phyloP scores from a whole-genome alignment of 257 asterid species.

The Nicotiana attenuata region DNA sequence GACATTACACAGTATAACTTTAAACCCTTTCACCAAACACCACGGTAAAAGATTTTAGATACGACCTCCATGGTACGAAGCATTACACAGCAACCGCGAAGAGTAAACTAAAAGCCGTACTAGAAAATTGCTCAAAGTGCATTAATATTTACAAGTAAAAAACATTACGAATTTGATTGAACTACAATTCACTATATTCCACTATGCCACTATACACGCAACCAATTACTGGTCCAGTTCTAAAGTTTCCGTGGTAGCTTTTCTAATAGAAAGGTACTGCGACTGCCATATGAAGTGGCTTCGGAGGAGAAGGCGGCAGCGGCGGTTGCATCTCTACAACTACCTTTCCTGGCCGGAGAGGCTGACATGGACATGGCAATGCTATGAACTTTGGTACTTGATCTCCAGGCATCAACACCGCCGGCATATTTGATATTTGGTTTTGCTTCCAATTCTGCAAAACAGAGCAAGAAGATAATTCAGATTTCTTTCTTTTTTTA shows the following conservation, averaged over 20 bases:
- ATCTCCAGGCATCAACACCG: conserved; percentile 82
- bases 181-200: neutral
- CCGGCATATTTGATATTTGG: conserved; percentile 57
- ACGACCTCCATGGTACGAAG: neutral
- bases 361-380: conserved; percentile 60
- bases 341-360: conserved; percentile 27
- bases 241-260: neutral
- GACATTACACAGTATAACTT: no score
- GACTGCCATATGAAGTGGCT: conserved; percentile 32
- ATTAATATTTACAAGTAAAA: conserved; percentile 7
- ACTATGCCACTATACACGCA: no score
- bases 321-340: conserved; percentile 34
- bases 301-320: conserved; percentile 11
- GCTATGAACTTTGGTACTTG: conserved; percentile 57
- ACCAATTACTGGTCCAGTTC: neutral
- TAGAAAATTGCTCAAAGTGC: neutral
- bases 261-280: conserved; percentile 29
- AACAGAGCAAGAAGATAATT: neutral
- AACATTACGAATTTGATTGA: neutral
- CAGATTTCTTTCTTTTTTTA: neutral
- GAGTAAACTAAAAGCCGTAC: no score
- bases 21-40: no score
- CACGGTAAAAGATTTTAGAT: neutral
- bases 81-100: neutral
- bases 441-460: conserved; percentile 41